Evolutionary conservation across 371 early-diverging fungal species (phyloP).

Genomic region (Phascolomyces articulosus): DNA sequence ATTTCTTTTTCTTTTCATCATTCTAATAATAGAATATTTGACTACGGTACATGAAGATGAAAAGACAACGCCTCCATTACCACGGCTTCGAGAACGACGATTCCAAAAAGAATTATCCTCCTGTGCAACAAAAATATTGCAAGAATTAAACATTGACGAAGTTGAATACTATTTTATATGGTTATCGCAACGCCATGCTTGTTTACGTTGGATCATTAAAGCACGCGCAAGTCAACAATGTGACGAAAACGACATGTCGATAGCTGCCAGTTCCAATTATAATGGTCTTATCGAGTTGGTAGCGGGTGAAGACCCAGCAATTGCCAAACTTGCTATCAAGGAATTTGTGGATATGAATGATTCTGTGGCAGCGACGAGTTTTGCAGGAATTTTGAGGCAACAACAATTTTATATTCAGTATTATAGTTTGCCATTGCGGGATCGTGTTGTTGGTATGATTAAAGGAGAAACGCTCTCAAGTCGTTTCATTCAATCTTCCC

Average conservation of each 20-base stretch:
- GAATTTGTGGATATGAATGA: conserved; percentile 51
- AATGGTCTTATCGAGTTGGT: conserved; percentile 45
- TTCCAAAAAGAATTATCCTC: conserved; percentile 45
- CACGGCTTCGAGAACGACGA: conserved; percentile 37
- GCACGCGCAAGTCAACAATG: conserved; percentile 39
- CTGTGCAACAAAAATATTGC: conserved; percentile 34
- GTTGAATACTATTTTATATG: conserved; percentile 37
- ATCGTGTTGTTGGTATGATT: conserved; percentile 34
- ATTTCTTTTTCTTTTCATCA: no score
- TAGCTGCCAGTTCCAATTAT: conserved; percentile 39
- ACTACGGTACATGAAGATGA: conserved; percentile 14
- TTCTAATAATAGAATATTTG: conserved; percentile 18
- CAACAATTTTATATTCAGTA: conserved; percentile 39
- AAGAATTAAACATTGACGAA: conserved; percentile 19
- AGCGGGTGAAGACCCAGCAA: conserved; percentile 24
- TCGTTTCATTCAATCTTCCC: conserved; percentile 17
- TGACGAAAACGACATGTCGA: conserved; percentile 38
- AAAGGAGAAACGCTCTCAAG: conserved; percentile 42
- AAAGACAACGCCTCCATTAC: conserved; percentile 23
- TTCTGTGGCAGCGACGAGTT: conserved; percentile 35
- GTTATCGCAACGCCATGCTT: conserved; percentile 39
- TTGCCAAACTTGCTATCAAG: conserved; percentile 44
- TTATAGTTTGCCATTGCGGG: conserved; percentile 25
- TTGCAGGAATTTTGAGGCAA: conserved; percentile 36
- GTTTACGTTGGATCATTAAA: conserved; percentile 38